Percentiles rank a stretch among this genome's conserved stretches.
These are phyloP conservation scores for Mycena galericulata DNA, from an alignment of 768 basidiomycete genomes.

Conservation along the genomic window DNA sequence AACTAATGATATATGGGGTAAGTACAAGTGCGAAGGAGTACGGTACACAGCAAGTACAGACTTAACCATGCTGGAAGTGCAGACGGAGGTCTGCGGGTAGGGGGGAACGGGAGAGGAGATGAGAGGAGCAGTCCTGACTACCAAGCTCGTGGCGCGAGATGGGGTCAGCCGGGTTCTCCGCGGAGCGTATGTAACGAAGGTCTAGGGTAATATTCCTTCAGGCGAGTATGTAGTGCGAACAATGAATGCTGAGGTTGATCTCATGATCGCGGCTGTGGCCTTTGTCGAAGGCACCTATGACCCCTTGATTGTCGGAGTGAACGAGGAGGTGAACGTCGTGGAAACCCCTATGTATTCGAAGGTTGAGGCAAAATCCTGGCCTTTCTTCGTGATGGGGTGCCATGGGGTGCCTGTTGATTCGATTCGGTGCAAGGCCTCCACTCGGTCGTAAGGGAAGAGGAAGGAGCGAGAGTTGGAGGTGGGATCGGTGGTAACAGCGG, in stretches of 20 bases:
- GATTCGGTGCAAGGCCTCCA: too few species aligned
- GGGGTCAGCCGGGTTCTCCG: neutral
- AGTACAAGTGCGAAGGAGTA: neutral
- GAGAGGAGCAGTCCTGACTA: neutral
- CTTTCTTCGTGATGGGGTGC: too few species aligned
- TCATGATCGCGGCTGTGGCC: neutral
- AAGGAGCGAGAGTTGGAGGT: too few species aligned
- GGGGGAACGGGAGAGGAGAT: neutral
- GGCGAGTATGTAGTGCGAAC: constrained; percentile 1
- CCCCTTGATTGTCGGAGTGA: constrained; percentile 29
- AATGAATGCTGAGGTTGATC: constrained; percentile 28
- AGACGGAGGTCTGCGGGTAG: neutral
- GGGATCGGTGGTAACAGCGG: too few species aligned
- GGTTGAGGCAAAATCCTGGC: too few species aligned
- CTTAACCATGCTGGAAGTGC: constrained; percentile 4
- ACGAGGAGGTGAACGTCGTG: constrained; percentile 19
- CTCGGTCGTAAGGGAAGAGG: too few species aligned
- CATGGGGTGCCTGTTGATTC: too few species aligned
- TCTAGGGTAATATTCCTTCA: constrained; percentile 4
- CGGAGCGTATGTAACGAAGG: constrained; percentile 31
- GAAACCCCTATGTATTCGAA: constrained; percentile 5
- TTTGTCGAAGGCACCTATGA: constrained; percentile 24
- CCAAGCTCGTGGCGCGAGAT: neutral
- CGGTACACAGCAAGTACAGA: neutral
- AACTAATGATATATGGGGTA: neutral